A percentile compares a stretch with the other conserved stretches of the same genome.
Evolutionary conservation across 208 protist genomes (phyloP).

Genomic region (Trypanosoma theileri): DNA sequence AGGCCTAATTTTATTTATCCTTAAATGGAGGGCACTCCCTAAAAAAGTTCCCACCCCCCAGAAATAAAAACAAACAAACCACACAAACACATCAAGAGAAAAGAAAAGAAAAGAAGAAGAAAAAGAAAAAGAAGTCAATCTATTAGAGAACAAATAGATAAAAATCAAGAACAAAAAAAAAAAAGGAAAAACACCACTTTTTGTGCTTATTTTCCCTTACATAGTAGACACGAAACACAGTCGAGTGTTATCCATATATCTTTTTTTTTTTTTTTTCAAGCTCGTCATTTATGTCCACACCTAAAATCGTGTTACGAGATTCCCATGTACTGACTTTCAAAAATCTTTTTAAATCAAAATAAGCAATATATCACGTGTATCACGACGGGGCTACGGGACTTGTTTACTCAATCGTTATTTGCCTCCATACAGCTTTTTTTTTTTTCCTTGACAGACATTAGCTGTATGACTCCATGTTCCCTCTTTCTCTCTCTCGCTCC

Average conservation of each 20-base stretch:
- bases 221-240: no score
- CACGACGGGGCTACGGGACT: neutral
- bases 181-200: neutral
- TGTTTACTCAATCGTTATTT: slow-evolving; percentile 7
- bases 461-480: slow-evolving; percentile 1
- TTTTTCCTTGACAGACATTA: neutral
- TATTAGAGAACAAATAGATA: slow-evolving; percentile 5
- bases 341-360: slow-evolving; percentile 1
- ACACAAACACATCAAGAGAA: slow-evolving; percentile 5
- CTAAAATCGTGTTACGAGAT: neutral
- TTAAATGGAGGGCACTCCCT: no score
- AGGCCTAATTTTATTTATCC: slow-evolving; percentile 1
- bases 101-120: neutral
- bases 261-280: slow-evolving; percentile 9
- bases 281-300: neutral
- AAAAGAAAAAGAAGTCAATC: slow-evolving; percentile 9
- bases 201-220: no score
- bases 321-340: slow-evolving; percentile 10
- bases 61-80: neutral
- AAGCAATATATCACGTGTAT: slow-evolving; percentile 10
- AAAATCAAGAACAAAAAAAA: slow-evolving; percentile 11
- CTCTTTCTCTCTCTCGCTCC: neutral
- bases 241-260: neutral
- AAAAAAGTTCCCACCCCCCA: no score
- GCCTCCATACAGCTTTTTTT: slow-evolving; percentile 4